Base-by-base conservation (phyloP, 805 yeast species). In the Barnettozyma populi region DNA sequence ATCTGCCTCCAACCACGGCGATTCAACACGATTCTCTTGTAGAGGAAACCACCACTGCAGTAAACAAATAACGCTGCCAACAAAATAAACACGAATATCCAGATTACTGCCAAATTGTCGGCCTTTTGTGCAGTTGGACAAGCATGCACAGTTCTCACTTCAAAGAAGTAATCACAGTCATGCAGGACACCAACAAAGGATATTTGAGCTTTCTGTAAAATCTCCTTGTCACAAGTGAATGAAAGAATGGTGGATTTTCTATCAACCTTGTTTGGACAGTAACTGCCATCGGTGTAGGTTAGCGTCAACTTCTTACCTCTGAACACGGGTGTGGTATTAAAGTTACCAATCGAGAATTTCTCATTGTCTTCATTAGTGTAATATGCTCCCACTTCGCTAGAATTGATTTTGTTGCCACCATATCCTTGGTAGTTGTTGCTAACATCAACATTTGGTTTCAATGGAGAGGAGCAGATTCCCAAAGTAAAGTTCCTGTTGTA, bases 131-230 rank as follows among this genome's bases (percentile, higher is more conserved):
- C 80, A 1, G 90, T 84, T 0, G 95, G 87, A 64, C 97, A 89
- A 0, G 95, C 96, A 66, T 83, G 85, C 38, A 86, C 80, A 4
- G 95, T 86, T 54, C 89, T 69, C 29, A 88, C 89, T 60, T 89
- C 96, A 63, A 89, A 89, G 59, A 84, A 78, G 63, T 86, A 89
- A 34, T 84, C 79, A 65, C 97, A 89, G 52, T 89, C 86, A 62
- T 87, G 78, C 37, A 78, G 59, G 7, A 80, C 79, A 2, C 94
- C 94, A 29, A 89, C 75, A 61, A 74, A 88, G 16, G 86, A 75
- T 1, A 88, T 70, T 32, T 78, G 71, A 0, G 90, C 94, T 51
- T 78, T 78, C 6, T 78, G 66, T 61, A 77, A 64, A 59, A 85
- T 78, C 44, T 85, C 92, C 51, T 86, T 73, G 64, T 88, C 96